A percentile compares a stretch with the other conserved stretches of the same genome.
phyloP scores from a whole-genome alignment of 2,329 filamentous ascomycete genomes.

The Biscogniauxia marginata region DNA sequence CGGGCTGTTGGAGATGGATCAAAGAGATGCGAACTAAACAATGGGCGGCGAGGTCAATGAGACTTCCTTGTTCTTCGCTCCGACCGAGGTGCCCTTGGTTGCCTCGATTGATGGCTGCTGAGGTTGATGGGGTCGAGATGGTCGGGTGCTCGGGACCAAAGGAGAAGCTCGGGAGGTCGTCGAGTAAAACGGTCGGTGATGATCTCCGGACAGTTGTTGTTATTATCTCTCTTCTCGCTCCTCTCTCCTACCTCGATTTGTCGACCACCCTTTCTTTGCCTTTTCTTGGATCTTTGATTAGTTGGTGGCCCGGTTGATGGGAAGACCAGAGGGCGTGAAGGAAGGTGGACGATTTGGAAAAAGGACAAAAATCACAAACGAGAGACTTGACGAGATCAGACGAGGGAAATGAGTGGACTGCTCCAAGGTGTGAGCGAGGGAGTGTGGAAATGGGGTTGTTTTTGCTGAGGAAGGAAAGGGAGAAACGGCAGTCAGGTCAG shows the following conservation, averaged over 20 bases:
- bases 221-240: background rate
- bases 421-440: conserved; percentile 22
- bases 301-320: background rate
- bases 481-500: conserved; percentile 5
- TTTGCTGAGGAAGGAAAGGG: conserved; percentile 22
- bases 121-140: background rate
- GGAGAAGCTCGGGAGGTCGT: background rate
- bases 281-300: background rate
- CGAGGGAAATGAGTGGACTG: conserved; percentile 28
- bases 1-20: conserved; percentile 2
- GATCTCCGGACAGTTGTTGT: background rate
- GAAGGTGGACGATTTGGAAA: conserved; percentile 4
- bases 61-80: conserved; percentile 11
- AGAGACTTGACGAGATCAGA: conserved; percentile 26
- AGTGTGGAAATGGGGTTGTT: conserved; percentile 27
- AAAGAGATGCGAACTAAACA: conserved; percentile 18
- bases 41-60: conserved; percentile 19
- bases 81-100: background rate
- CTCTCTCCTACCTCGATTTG: background rate
- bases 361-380: conserved; percentile 22
- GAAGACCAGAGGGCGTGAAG: background rate
- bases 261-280: background rate
- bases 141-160: background rate
- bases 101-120: too few species aligned
- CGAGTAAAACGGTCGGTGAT: background rate